phyloP scores from a whole-genome alignment of 1,284 basidiomycete genomes.

The Sanghuangporus baumii region DNA sequence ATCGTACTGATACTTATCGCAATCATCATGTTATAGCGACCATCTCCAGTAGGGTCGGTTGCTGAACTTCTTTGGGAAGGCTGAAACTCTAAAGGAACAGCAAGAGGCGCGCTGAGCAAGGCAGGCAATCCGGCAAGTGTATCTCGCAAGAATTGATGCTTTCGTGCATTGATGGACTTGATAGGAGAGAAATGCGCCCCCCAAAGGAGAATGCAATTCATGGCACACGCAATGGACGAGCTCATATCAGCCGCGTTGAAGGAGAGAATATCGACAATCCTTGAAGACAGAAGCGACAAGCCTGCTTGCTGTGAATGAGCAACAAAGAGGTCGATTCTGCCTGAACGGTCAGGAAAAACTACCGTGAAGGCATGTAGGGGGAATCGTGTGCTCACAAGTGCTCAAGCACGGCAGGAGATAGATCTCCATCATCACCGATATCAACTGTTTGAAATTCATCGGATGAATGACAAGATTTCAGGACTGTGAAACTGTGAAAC shows the following conservation, averaged over 20 bases:
- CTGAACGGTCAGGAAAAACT: not conserved
- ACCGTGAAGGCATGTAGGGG: not conserved
- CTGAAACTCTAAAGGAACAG: not conserved
- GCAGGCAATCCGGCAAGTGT: conserved; percentile 7
- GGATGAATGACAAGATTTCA: not conserved
- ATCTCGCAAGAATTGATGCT: not conserved
- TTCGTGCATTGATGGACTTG: not conserved
- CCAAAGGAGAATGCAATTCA: conserved; percentile 11
- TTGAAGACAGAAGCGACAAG: not conserved
- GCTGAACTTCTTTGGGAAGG: not conserved
- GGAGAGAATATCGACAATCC: not conserved
- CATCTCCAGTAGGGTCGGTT: not conserved
- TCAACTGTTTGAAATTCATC: not conserved
- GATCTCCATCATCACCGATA: not conserved
- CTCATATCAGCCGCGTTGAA: not conserved
- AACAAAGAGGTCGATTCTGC: conserved; percentile 8
- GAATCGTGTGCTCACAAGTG: not conserved
- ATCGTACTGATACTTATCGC: conserved; percentile 9
- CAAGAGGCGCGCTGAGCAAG: conserved; percentile 8
- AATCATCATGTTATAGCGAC: not conserved
- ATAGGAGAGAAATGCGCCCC: conserved; percentile 12
- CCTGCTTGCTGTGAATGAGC: conserved; percentile 15
- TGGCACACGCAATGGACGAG: not conserved
- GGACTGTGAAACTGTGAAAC: not conserved
- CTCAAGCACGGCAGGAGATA: not conserved